Conservation (phyloP, 208 protist genomes). For the Spongospora subterranea region DNA sequence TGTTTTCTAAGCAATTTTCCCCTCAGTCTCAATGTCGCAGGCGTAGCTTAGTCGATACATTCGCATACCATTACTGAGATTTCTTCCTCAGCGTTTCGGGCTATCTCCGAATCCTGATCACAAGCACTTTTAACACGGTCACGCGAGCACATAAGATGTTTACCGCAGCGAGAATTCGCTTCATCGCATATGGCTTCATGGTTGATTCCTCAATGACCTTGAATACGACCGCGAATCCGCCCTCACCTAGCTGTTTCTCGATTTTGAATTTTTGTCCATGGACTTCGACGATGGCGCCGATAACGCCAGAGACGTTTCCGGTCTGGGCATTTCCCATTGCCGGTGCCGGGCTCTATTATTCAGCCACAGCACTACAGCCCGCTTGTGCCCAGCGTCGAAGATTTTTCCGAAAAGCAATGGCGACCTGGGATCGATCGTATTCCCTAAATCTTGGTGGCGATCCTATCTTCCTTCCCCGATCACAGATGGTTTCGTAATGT, state of each 20-base stretch:
- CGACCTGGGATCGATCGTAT: too few species aligned
- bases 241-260: slow-evolving; percentile 40
- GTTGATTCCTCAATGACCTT: slow-evolving; percentile 39
- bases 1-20: background rate
- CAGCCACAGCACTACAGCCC: too few species aligned
- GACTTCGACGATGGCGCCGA: slow-evolving; percentile 36
- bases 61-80: background rate
- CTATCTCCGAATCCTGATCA: background rate
- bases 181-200: slow-evolving; percentile 1
- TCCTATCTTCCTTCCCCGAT: too few species aligned
- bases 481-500: too few species aligned
- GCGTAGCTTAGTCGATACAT: background rate
- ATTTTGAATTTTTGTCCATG: background rate
- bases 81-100: background rate
- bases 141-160: background rate
- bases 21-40: background rate
- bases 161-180: slow-evolving; percentile 25
- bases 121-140: background rate
- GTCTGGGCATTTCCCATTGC: slow-evolving; percentile 15
- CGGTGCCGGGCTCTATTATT: background rate
- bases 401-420: too few species aligned
- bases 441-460: too few species aligned
- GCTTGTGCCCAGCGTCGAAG: too few species aligned
- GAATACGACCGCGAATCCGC: slow-evolving; percentile 49
- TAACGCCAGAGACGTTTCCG: background rate